These are phyloP conservation scores for Closterium sp. DNA, from an alignment of 139 green algal species.

Conservation along the genomic window DNA sequence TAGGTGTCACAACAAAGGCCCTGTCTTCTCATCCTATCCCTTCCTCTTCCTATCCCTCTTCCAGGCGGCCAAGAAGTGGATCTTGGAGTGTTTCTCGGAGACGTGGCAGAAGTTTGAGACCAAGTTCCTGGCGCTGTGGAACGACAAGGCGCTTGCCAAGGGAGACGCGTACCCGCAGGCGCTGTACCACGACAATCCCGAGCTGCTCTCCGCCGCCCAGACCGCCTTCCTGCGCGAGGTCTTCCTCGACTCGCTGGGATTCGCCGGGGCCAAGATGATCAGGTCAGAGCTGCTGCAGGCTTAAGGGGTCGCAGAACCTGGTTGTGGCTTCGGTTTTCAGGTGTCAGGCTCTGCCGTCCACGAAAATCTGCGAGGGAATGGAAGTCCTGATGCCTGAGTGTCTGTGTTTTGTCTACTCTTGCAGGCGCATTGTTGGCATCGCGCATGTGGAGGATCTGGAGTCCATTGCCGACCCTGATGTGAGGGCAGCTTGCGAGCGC, in stretches of 20 bases:
- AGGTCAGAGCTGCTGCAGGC: conserved; percentile 13
- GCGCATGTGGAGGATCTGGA: conserved; percentile 93
- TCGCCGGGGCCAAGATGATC: conserved; percentile 59
- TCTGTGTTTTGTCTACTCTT: not conserved
- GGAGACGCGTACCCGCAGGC: conserved; percentile 53
- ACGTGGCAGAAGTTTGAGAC: conserved; percentile 42
- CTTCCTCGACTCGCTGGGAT: conserved; percentile 66
- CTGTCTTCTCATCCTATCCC: conserved; percentile 4
- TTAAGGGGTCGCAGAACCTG: too few relatives aligned
- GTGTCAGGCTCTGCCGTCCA: too few relatives aligned
- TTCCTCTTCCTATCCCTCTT: not conserved
- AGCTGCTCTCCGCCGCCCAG: conserved; percentile 55
- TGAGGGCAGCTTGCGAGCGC: conserved; percentile 74
- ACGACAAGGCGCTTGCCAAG: not conserved
- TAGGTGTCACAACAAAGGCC: too few relatives aligned
- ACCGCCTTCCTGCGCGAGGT: conserved; percentile 73
- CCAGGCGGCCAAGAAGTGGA: conserved; percentile 45
- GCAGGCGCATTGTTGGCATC: conserved; percentile 84
- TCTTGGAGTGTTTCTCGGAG: conserved; percentile 57
- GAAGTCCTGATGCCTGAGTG: not conserved
- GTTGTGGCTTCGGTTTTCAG: not conserved
- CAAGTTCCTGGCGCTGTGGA: conserved; percentile 74
- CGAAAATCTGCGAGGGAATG: not conserved
- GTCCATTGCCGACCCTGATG: conserved; percentile 71
- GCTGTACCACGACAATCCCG: conserved; percentile 28